Evolutionary conservation across 2,329 filamentous ascomycete genomes (phyloP).

Genomic region (Aspergillus cejpii): DNA sequence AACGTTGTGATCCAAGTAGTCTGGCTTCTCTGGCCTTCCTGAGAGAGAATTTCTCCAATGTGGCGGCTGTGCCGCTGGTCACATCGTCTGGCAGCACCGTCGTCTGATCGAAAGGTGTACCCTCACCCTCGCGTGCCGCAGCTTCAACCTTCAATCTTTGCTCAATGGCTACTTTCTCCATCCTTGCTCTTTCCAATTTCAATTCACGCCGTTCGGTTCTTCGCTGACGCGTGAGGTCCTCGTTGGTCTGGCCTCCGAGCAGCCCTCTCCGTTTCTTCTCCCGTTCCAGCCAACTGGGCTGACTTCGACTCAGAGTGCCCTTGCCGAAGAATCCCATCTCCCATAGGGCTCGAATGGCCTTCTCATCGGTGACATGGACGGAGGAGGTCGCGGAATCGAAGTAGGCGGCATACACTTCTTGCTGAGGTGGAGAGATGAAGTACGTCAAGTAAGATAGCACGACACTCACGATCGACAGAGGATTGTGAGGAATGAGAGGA

Average conservation of each 20-base stretch:
- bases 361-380: slow-evolving; percentile 71
- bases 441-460: slow-evolving; percentile 71
- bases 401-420: slow-evolving; percentile 61
- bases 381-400: slow-evolving; percentile 79
- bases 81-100: slow-evolving; percentile 13
- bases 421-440: slow-evolving; percentile 56
- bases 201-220: slow-evolving; percentile 73
- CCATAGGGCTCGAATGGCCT: slow-evolving; percentile 76
- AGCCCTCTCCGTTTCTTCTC: slow-evolving; percentile 67
- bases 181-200: slow-evolving; percentile 86
- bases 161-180: slow-evolving; percentile 77
- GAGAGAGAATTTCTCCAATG: slow-evolving; percentile 31
- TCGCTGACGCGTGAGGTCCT: slow-evolving; percentile 69
- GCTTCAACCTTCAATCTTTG: slow-evolving; percentile 56
- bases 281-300: slow-evolving; percentile 83
- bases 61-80: slow-evolving; percentile 12
- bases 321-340: slow-evolving; percentile 97
- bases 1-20: slow-evolving; percentile 19
- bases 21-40: slow-evolving; percentile 31
- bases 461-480: slow-evolving; percentile 76
- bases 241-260: slow-evolving; percentile 63
- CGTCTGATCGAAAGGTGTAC: slow-evolving; percentile 9
- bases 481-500: slow-evolving; percentile 84
- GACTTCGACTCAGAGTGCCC: slow-evolving; percentile 84
- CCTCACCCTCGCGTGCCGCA: slow-evolving; percentile 25